A percentile compares a stretch with the other conserved stretches of the same genome.
Conservation (phyloP, 305 asterid genomes). For the Fraxinus albicans region DNA sequence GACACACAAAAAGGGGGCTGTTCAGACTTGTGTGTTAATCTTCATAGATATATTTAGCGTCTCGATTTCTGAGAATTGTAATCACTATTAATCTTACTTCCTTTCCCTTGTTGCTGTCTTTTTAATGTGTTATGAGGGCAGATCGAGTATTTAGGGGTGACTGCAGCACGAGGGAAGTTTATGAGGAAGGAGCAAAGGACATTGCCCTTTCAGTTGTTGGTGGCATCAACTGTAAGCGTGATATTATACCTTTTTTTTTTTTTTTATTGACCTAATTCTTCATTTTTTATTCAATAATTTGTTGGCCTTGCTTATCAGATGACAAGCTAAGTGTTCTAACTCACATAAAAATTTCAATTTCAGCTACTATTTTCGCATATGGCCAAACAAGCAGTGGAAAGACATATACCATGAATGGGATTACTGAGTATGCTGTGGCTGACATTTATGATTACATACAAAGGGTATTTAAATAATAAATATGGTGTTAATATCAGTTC, state of each 20-base stretch:
- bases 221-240: conserved; percentile 81
- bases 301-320: conserved; percentile 12
- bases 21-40: background rate
- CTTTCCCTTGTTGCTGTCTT: background rate
- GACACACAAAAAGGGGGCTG: background rate
- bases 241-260: conserved; percentile 16
- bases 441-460: conserved; percentile 78
- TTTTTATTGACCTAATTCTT: background rate
- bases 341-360: conserved; percentile 27
- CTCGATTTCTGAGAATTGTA: background rate
- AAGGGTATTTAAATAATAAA: conserved; percentile 48
- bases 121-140: conserved; percentile 30
- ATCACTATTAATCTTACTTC: background rate
- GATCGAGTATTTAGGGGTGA: conserved; percentile 90
- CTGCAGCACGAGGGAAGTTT: conserved; percentile 73
- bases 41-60: background rate
- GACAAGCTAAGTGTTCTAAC: conserved; percentile 10
- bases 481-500: conserved; percentile 9
- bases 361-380: conserved; percentile 92
- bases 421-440: conserved; percentile 86
- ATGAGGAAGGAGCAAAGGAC: conserved; percentile 74
- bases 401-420: conserved; percentile 95
- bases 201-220: conserved; percentile 85
- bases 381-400: conserved; percentile 98
- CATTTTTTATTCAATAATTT: conserved; percentile 6